These are phyloP conservation scores for Isabelozyma rhagii DNA, from an alignment of 805 yeast species.

Conservation along the genomic window DNA sequence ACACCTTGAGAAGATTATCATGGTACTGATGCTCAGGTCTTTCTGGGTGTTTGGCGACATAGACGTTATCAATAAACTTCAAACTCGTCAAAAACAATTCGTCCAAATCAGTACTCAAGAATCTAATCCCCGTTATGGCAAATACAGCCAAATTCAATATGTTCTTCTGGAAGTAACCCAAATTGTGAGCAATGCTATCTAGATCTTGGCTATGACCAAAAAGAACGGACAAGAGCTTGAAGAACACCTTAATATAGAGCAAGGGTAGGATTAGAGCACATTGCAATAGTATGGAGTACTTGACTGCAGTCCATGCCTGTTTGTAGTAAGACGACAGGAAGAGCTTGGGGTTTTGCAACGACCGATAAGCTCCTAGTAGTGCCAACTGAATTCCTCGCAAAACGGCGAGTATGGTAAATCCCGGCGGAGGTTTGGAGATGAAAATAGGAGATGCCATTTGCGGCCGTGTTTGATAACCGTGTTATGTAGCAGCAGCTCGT, in stretches of 20 bases:
- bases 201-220: conserved; percentile 3
- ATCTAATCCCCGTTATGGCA: conserved; percentile 32
- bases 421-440: conserved; percentile 54
- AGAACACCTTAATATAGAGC: conserved; percentile 12
- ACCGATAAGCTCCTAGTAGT: conserved; percentile 45
- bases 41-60: conserved; percentile 36
- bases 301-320: conserved; percentile 32
- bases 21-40: conserved; percentile 7
- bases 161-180: conserved; percentile 28
- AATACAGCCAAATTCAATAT: conserved; percentile 41
- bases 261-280: conserved; percentile 21
- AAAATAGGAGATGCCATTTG: conserved; percentile 62
- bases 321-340: conserved; percentile 29
- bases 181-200: conserved; percentile 9
- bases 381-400: conserved; percentile 54
- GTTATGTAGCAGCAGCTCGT: too few relatives aligned
- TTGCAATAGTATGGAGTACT: conserved; percentile 36
- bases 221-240: conserved; percentile 4
- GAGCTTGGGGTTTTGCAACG: conserved; percentile 42
- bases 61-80: conserved; percentile 30
- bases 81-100: conserved; percentile 36
- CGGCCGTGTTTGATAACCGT: neutral
- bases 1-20: conserved; percentile 10
- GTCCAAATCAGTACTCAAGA: conserved; percentile 37
- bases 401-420: conserved; percentile 48